A percentile compares a stretch with the other conserved stretches of the same genome.
Evolutionary conservation across 2,329 filamentous ascomycete species (phyloP).

Genomic region (Byssochlamys sp.): DNA sequence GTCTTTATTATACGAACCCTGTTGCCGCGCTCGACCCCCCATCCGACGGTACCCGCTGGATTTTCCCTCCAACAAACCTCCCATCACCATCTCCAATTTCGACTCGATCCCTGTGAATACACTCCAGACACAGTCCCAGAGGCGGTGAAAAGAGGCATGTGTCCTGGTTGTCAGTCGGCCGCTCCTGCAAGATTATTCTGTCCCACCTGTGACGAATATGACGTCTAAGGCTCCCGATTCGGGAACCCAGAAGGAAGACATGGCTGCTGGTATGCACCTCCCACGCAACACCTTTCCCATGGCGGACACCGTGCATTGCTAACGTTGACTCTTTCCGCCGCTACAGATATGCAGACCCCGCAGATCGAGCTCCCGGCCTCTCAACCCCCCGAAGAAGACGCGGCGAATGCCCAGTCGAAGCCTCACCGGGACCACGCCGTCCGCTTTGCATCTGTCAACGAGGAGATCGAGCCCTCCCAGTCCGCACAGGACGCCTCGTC

Average conservation of each 20-base stretch:
- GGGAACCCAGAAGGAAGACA: constrained; percentile 14
- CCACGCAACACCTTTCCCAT: neutral
- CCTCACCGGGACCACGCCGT: constrained; percentile 41
- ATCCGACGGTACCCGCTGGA: neutral
- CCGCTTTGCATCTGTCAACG: constrained; percentile 60
- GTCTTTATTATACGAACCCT: neutral
- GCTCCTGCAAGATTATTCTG: constrained; percentile 5
- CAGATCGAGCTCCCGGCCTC: constrained; percentile 9
- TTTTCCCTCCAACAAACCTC: neutral
- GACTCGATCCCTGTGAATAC: neutral
- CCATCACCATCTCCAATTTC: neutral
- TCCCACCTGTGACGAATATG: constrained; percentile 19
- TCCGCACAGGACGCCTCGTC: constrained; percentile 16
- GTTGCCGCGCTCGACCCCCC: neutral
- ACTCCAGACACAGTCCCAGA: neutral
- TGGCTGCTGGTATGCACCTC: constrained; percentile 23
- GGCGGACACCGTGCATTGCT: neutral
- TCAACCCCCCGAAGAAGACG: constrained; percentile 12
- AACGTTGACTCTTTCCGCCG: neutral
- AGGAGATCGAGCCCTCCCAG: constrained; percentile 55
- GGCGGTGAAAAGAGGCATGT: neutral
- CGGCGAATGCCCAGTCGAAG: constrained; percentile 20
- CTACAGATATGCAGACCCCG: neutral
- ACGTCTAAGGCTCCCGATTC: constrained; percentile 26
- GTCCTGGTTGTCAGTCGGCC: neutral